A percentile compares a stretch with the other conserved stretches of the same genome.
These are phyloP conservation scores for Aquanectria penicillioides DNA, from an alignment of 2,329 filamentous ascomycete species.

Conservation along the genomic window DNA sequence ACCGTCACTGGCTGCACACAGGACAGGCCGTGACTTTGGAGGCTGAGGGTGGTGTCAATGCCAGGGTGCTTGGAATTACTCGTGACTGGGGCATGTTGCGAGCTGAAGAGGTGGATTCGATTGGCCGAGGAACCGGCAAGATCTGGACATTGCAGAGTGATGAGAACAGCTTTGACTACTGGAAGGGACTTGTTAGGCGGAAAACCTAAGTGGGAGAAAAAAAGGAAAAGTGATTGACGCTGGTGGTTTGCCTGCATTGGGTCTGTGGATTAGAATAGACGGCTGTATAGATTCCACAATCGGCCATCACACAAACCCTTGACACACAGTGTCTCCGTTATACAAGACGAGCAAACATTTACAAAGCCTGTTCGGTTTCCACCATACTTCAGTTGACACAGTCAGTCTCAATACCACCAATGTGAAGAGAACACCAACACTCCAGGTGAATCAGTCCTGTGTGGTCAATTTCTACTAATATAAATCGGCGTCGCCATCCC, in stretches of 20 bases:
- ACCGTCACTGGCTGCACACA: constrained; percentile 86
- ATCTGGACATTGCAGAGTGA: constrained; percentile 91
- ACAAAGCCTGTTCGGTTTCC: no score
- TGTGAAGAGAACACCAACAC: no score
- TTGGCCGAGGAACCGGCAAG: constrained; percentile 79
- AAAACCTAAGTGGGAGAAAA: constrained; percentile 66
- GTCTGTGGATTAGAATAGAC: no score
- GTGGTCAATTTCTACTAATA: no score
- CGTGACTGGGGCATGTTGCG: constrained; percentile 89
- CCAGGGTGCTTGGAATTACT: constrained; percentile 86
- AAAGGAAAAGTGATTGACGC: neutral
- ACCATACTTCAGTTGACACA: no score
- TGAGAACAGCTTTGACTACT: constrained; percentile 98
- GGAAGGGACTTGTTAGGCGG: constrained; percentile 83
- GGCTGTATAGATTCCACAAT: neutral
- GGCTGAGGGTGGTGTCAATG: constrained; percentile 77
- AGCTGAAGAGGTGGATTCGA: constrained; percentile 82
- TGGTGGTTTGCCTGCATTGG: neutral
- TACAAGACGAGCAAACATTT: no score
- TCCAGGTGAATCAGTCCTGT: no score
- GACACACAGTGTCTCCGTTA: no score
- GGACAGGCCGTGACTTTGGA: constrained; percentile 79
- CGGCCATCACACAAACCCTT: no score
- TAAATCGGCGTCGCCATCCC: no score
- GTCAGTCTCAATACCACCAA: no score